Evolutionary conservation across 2,329 filamentous ascomycete species (phyloP).

Genomic region (Phyllosticta citribraziliensis): DNA sequence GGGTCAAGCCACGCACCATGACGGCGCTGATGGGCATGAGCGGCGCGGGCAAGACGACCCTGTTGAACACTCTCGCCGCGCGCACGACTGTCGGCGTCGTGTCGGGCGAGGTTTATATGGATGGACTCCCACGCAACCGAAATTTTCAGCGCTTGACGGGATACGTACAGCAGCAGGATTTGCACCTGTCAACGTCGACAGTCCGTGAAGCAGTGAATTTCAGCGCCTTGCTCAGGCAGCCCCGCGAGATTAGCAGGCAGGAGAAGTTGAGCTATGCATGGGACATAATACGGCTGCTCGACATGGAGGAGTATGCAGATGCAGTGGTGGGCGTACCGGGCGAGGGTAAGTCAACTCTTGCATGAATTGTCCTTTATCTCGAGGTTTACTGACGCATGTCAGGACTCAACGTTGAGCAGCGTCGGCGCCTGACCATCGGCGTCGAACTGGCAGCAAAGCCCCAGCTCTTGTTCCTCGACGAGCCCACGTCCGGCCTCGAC

Average conservation of each 20-base stretch:
- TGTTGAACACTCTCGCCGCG: conserved; percentile 76
- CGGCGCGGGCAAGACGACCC: conserved; percentile 88
- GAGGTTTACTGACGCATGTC: neutral
- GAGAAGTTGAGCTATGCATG: conserved; percentile 85
- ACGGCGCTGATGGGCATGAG: conserved; percentile 84
- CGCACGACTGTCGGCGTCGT: conserved; percentile 85
- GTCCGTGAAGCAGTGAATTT: conserved; percentile 84
- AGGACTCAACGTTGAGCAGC: conserved; percentile 49
- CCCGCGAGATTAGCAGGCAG: conserved; percentile 56
- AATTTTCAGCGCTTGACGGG: conserved; percentile 89
- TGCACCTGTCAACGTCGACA: conserved; percentile 74
- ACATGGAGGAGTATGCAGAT: conserved; percentile 85
- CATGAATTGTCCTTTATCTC: neutral
- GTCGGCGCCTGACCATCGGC: conserved; percentile 78
- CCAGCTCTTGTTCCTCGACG: conserved; percentile 82
- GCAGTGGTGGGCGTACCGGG: conserved; percentile 85
- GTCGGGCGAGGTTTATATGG: conserved; percentile 75
- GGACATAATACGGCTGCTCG: conserved; percentile 80
- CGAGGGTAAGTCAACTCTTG: conserved; percentile 46
- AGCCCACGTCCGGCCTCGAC: conserved; percentile 90
- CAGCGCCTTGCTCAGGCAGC: conserved; percentile 76
- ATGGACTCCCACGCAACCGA: conserved; percentile 61
- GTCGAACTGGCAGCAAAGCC: conserved; percentile 95
- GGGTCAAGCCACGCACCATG: conserved; percentile 85
- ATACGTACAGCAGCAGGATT: conserved; percentile 87